Conservation (phyloP, 1,284 basidiomycete species). For the Wallemia ichthyophaga region DNA sequence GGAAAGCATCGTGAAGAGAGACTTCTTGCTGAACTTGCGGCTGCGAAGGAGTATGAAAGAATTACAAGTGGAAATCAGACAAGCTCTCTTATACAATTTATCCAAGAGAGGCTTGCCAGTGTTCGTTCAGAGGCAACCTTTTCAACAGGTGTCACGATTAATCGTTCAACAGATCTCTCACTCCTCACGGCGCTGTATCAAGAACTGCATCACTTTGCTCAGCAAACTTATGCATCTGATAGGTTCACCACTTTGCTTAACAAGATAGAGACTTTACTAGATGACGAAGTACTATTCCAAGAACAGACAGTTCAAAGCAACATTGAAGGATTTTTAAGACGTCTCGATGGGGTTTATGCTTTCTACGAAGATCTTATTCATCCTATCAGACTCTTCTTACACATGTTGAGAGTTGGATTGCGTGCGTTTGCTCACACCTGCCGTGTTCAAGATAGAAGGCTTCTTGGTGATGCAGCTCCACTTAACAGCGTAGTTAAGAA, state of each 20-base stretch:
- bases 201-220: slow-evolving; percentile 39
- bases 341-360: slow-evolving; percentile 18
- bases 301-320: slow-evolving; percentile 14
- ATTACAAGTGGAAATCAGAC: slow-evolving; percentile 29
- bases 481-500: slow-evolving; percentile 3
- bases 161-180: slow-evolving; percentile 21
- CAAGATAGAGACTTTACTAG: slow-evolving; percentile 5
- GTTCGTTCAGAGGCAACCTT: slow-evolving; percentile 8
- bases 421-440: slow-evolving; percentile 19
- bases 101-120: slow-evolving; percentile 14
- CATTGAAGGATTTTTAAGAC: slow-evolving; percentile 17
- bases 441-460: slow-evolving; percentile 5
- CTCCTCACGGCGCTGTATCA: slow-evolving; percentile 47
- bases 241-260: slow-evolving; percentile 12
- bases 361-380: slow-evolving; percentile 34
- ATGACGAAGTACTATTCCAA: slow-evolving; percentile 5
- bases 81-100: slow-evolving; percentile 21
- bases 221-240: slow-evolving; percentile 12
- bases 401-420: slow-evolving; percentile 43
- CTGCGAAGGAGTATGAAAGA: slow-evolving; percentile 29
- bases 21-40: slow-evolving; percentile 24
- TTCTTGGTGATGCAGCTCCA: slow-evolving; percentile 3
- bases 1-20: slow-evolving; percentile 21
- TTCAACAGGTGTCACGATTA: slow-evolving; percentile 7
- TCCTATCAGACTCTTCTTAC: slow-evolving; percentile 31